Evolutionary conservation across 192 early-diverging fungal species (phyloP).

Genomic region (Backusella liffmaniae): DNA sequence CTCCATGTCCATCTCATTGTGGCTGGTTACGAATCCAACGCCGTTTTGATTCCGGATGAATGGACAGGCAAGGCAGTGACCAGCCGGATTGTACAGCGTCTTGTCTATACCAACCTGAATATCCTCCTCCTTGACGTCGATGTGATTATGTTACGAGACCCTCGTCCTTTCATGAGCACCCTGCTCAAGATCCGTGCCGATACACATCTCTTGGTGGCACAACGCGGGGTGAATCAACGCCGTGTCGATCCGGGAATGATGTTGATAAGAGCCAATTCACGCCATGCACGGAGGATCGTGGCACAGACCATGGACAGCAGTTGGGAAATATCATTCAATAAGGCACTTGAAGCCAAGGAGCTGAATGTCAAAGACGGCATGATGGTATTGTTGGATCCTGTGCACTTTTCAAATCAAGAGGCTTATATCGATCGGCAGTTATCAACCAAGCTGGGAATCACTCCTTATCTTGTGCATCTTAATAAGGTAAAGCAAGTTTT

Average conservation of each 20-base stretch:
- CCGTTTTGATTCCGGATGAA: conserved; percentile 22
- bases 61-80: conserved; percentile 24
- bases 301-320: conserved; percentile 5
- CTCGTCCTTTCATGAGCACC: conserved; percentile 15
- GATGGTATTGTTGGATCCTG: conserved; percentile 25
- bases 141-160: conserved; percentile 22
- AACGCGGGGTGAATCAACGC: conserved; percentile 20
- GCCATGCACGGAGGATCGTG: conserved; percentile 17
- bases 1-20: conserved; percentile 20
- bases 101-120: conserved; percentile 18
- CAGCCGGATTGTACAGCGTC: conserved; percentile 25
- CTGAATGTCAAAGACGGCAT: conserved; percentile 19
- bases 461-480: conserved; percentile 33
- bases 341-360: conserved; percentile 16
- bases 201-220: conserved; percentile 21
- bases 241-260: conserved; percentile 26
- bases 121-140: conserved; percentile 32
- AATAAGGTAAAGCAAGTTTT: conserved; percentile 18
- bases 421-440: conserved; percentile 20
- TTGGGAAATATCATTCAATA: conserved; percentile 27
- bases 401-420: conserved; percentile 28
- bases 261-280: conserved; percentile 20
- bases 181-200: conserved; percentile 19
- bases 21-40: conserved; percentile 21
- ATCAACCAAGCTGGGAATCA: conserved; percentile 13